These are phyloP conservation scores for Cercospora sp. DNA, from an alignment of 2,329 filamentous ascomycete genomes.

Conservation along the genomic window DNA sequence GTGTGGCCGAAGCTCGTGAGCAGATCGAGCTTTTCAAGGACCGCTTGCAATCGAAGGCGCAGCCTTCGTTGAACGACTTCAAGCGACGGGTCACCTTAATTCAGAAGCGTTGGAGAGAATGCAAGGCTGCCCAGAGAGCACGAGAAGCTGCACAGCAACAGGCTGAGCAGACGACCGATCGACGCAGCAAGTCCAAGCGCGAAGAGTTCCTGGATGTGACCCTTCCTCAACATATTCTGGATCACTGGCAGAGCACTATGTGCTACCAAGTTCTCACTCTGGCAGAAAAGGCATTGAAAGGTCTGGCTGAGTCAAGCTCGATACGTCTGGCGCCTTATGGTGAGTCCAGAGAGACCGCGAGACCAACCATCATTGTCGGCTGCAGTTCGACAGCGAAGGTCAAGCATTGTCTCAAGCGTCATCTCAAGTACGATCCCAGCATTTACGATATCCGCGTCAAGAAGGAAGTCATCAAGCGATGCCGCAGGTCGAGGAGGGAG, in stretches of 20 bases:
- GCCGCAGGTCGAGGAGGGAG: slow-evolving; percentile 40
- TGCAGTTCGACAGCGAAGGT: slow-evolving; percentile 75
- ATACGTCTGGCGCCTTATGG: slow-evolving; percentile 76
- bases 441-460: slow-evolving; percentile 71
- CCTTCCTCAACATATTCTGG: slow-evolving; percentile 62
- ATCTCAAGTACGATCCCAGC: slow-evolving; percentile 66
- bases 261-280: slow-evolving; percentile 74
- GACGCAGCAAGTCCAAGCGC: slow-evolving; percentile 27
- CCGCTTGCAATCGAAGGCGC: slow-evolving; percentile 14
- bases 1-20: slow-evolving; percentile 12
- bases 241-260: slow-evolving; percentile 69
- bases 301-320: slow-evolving; percentile 73
- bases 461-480: slow-evolving; percentile 45
- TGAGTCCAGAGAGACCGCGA: slow-evolving; percentile 63
- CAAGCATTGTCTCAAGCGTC: slow-evolving; percentile 68
- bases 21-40: slow-evolving; percentile 6
- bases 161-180: not conserved
- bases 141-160: slow-evolving; percentile 20
- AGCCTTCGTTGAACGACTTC: slow-evolving; percentile 38
- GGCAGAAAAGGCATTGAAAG: slow-evolving; percentile 68
- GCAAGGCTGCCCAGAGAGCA: slow-evolving; percentile 21
- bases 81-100: slow-evolving; percentile 38
- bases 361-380: slow-evolving; percentile 73
- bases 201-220: slow-evolving; percentile 43
- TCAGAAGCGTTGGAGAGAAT: slow-evolving; percentile 38